Percentiles rank a stretch among this genome's conserved stretches.
Conservation (phyloP, 176 grass and related monocot genomes). For the Aechmea fasciata region DNA sequence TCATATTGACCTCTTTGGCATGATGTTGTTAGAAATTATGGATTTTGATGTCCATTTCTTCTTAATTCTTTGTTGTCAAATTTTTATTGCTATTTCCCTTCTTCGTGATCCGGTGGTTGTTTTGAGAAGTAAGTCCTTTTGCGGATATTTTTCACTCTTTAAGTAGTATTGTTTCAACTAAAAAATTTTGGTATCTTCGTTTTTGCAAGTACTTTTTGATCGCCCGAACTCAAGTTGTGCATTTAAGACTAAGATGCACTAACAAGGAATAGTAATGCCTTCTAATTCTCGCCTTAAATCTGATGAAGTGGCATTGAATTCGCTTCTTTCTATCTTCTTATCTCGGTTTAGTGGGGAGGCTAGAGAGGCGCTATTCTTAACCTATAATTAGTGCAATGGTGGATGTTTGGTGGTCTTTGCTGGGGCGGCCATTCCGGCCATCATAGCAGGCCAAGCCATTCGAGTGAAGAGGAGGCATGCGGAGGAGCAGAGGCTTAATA, state of each 20-base stretch:
- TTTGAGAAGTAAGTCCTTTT: neutral
- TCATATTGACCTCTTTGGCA: too few species aligned
- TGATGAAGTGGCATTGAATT: neutral
- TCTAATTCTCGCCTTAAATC: neutral
- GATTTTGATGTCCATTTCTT: neutral
- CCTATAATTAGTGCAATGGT: conserved; percentile 28
- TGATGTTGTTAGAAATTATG: too few species aligned
- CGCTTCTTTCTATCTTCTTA: neutral
- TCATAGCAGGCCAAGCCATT: conserved; percentile 57
- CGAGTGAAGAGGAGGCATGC: conserved; percentile 47
- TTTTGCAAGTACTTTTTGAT: neutral
- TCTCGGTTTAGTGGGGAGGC: neutral
- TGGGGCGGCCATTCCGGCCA: conserved; percentile 46
- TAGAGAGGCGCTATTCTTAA: neutral
- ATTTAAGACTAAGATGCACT: neutral
- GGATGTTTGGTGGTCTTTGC: conserved; percentile 66
- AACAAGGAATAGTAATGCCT: neutral
- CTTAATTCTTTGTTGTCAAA: neutral
- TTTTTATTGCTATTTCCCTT: too few species aligned
- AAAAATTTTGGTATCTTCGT: neutral
- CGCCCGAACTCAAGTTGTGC: neutral
- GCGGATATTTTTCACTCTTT: neutral
- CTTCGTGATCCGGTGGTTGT: too few species aligned
- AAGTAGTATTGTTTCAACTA: neutral
- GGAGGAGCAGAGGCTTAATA: conserved; percentile 65